Base-by-base conservation (phyloP, 352 stramenopile genomes). In the Phytophthora tubulina region DNA sequence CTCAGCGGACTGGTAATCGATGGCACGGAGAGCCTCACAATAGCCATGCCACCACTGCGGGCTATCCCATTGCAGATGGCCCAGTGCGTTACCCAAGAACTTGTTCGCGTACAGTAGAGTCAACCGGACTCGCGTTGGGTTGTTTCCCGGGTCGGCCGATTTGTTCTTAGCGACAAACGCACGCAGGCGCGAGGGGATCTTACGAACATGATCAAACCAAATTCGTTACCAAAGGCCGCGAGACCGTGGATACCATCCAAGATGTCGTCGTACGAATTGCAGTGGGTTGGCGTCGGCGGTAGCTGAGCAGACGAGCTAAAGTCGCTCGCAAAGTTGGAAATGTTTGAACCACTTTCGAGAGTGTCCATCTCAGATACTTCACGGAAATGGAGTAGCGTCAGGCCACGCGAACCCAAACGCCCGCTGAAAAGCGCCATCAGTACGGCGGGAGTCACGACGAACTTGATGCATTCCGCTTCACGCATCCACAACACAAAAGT, bases 131-230 rank as follows among this genome's bases (percentile, higher is more conserved):
- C 56, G 56, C 3, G 44, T 2, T 2, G 56, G 17, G 1, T 31
- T 55, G n/a, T 64, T 64, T 4, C 5, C 10, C 4, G 42, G 30
- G 7, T 63, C 50, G 10, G 50, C 51, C 3, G 61, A 62, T 17
- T 61, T 62, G 15, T 62, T 69, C 41, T 55, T 67, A 0, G 49
- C 30, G 2, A 67, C 49, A 35, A 67, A 67, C 0, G 9, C 36
- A 3, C 14, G 48, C 4, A 67, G 60, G 11, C 46, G 60, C 52
- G 21, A 21, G 21, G 21, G 21, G 14, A 56, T 14, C 46, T 51
- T 66, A 10, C 58, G 44, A 15, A 66, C 52, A 15, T 66, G 46
- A 45, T 66, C 58, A 21, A 38, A 66, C 33, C 58, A 66, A 66
- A 8, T 11, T 66, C 44, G 6, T 66, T 33, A 1, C 45, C 46